Base-by-base conservation (phyloP, 345 rosid species). In the Mallotus nudiflorus region DNA sequence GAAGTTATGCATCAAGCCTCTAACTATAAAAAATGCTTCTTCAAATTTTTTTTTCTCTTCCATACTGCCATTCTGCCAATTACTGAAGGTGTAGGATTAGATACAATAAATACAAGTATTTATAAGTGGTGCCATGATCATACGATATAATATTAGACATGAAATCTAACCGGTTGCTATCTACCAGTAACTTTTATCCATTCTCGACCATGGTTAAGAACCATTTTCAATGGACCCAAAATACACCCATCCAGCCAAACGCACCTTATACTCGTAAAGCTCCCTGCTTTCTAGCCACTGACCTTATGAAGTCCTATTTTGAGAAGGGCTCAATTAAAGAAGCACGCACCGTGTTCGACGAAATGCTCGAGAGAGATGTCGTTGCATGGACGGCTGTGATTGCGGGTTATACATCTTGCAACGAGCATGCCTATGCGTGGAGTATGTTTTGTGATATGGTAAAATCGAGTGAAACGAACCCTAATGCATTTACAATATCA, bases 371-470 rank as follows among this genome's bases (percentile, higher is more conserved):
- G 0, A 78, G 85, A 88, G 99, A 92, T 13, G 85, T 86, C n/a
- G 84, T 95, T 35, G 75, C 89, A 1, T 92, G 93, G 85, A 95
- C 93, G 4, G 77, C 85, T 62, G 84, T 89, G 94, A 78, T 89
- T 65, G 19, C 86, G 4, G 90, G 90, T 31, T 87, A 79, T 73
- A 70, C 86, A n/a, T 83, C 90, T 13, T 83, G 87, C 59, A 49
- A 78, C 51, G 52, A 74, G 61, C 62, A 86, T 33, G 1, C 45
- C 44, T 60, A 54, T 16, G 88, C 94, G 4, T 95, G 96, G 97
- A 61, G 62, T 27, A 66, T 86, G 82, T 95, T 95, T 35, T 51
- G 79, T 2, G 86, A 79, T 62, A 92, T 92, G 97, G 0, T 88
- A 20, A 80, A n/a, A n/a, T n/a, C 69, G 75, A 60, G 15, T 28